phyloP scores from a whole-genome alignment of 208 protist genomes.

The Trypanosoma theileri region DNA sequence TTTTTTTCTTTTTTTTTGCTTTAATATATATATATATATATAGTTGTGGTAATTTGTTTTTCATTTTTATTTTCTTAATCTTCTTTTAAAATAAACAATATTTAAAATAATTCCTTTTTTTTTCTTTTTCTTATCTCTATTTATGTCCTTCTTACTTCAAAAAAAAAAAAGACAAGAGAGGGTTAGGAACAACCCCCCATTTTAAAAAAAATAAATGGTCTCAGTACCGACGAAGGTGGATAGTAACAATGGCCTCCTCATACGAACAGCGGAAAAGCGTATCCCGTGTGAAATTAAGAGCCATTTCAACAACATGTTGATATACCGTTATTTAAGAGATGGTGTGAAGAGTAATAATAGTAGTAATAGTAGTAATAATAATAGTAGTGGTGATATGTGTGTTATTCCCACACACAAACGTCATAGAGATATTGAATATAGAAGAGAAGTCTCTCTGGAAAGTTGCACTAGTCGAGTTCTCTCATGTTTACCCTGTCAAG shows the following conservation, averaged over 20 bases:
- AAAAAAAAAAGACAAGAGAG: background rate
- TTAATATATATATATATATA: background rate
- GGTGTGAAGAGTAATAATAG: background rate
- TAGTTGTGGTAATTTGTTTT: background rate
- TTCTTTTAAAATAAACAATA: constrained; percentile 2
- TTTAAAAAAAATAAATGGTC: constrained; percentile 1
- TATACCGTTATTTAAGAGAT: constrained; percentile 34
- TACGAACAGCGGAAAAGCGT: constrained; percentile 26
- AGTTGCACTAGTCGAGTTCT: constrained; percentile 40
- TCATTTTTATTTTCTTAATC: constrained; percentile 9
- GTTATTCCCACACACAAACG: background rate
- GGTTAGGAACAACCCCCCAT: background rate
- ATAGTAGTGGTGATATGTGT: background rate
- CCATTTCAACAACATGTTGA: constrained; percentile 56
- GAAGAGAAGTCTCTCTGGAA: constrained; percentile 10
- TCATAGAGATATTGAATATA: background rate
- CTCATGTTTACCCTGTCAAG: constrained; percentile 32
- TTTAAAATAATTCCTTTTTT: background rate
- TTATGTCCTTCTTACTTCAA: background rate
- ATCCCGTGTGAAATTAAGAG: constrained; percentile 47
- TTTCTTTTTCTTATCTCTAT: constrained; percentile 18
- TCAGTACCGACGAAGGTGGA: background rate
- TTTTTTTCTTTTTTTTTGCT: constrained; percentile 6
- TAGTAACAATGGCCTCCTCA: constrained; percentile 11
- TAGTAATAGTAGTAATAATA: background rate